phyloP scores from a whole-genome alignment of 169 alveolate genomes.

The Cryptosporidium sp. region DNA sequence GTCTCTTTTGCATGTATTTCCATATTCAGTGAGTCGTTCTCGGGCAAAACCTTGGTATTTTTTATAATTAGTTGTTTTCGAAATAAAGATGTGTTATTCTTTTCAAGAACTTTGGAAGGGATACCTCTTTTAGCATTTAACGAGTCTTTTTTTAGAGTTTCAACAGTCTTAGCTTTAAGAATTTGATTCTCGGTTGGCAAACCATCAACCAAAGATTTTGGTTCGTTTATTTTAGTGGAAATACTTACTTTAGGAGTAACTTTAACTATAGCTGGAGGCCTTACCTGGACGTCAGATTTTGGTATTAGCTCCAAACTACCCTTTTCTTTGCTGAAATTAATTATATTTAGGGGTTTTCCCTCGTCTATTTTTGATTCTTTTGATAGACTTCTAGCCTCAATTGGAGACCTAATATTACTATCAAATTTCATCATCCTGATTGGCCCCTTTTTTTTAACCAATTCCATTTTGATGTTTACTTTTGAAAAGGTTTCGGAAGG shows the following conservation, averaged over 20 bases:
- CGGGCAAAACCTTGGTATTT: no score
- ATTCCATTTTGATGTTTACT: no score
- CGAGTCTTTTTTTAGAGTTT: not conserved
- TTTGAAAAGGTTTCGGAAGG: not conserved
- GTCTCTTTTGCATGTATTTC: not conserved
- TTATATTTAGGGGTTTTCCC: not conserved
- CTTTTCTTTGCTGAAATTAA: no score
- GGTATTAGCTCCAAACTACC: not conserved
- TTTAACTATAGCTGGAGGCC: not conserved
- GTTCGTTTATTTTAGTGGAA: not conserved
- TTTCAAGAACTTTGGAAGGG: not conserved
- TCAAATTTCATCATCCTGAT: not conserved
- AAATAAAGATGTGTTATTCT: not conserved
- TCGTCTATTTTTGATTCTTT: not conserved
- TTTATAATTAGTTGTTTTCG: not conserved
- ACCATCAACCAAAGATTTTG: not conserved
- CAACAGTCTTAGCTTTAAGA: not conserved
- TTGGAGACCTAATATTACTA: not conserved
- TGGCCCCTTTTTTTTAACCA: not conserved
- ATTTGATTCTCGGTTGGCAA: not conserved
- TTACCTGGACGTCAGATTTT: not conserved
- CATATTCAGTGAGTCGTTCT: not conserved
- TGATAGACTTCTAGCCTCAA: not conserved
- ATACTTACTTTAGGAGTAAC: not conserved
- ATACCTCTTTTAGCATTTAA: not conserved